Evolutionary conservation across 441 rosid genomes (phyloP), one percentile per base, ranked within the genome.

Genomic region (Erodium texanum): DNA sequence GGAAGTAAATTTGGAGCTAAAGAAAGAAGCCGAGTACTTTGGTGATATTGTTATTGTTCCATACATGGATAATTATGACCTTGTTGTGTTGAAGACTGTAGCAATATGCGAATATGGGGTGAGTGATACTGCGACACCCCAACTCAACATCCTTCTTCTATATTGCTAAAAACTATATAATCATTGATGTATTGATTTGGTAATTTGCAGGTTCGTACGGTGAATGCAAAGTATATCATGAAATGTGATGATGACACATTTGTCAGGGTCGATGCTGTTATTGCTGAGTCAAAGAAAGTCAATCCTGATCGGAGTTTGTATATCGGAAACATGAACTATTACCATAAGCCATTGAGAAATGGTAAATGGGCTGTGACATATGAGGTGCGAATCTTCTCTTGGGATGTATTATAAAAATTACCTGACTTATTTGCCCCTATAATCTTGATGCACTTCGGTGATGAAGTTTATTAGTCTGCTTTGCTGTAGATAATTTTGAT

Each of bases 71-170:
- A 81, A 86, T 68, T 87, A 87, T 73, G 90, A 87, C 68, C 92
- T 85, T 67, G 89, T 85, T 72, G 92, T 87, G 3, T 79, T 85
- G 63, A 87, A 87, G 82, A 87, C 92, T 1, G 88, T 87, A 73
- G 90, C 93, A 62, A 87, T 87, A 50, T 85, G 88, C 3, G 93
- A 85, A 77, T 87, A 84, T 71, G 93, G 93, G 87, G 89, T 87
- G 79, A 83, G 94, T 77, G 59, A 4, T 48, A n/a, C 32, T 8
- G 5, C 29, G 68, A 64, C 36, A 52, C 59, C 59, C 45, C 16
- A 20, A 34, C 24, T 11, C 64, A 16, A 22, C 66, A 16, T 23
- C 50, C 50, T 18, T 14, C 22, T 41, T 27, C 24, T 65, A 19
- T 38, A 22, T 27, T 61, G 20, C 48, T 7, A 36, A 24, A 24